Conservation (phyloP, 2,329 filamentous ascomycete genomes). For the Coleophoma cylindrospora region DNA sequence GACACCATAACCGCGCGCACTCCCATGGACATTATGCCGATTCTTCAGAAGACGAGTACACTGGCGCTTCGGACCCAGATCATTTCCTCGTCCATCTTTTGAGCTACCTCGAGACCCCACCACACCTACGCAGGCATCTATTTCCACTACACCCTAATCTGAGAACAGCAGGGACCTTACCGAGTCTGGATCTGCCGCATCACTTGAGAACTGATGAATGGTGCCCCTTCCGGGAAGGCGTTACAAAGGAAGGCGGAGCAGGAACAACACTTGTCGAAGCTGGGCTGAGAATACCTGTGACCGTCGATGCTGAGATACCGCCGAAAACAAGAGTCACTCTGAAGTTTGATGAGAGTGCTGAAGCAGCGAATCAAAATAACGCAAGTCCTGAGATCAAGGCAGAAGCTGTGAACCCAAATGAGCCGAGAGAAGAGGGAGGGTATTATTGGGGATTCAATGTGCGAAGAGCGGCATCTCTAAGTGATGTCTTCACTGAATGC, state of each 20-base stretch:
- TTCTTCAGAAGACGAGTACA: slow-evolving; percentile 40
- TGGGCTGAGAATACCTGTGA: slow-evolving; percentile 48
- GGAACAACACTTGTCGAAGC: slow-evolving; percentile 51
- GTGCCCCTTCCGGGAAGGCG: slow-evolving; percentile 75
- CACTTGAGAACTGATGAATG: slow-evolving; percentile 73
- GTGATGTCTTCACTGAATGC: slow-evolving; percentile 72
- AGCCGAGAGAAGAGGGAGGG: slow-evolving; percentile 68
- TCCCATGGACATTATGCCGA: slow-evolving; percentile 34
- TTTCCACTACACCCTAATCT: slow-evolving; percentile 79
- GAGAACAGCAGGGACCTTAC: slow-evolving; percentile 65
- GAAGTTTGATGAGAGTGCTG: slow-evolving; percentile 46
- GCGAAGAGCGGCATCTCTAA: slow-evolving; percentile 60
- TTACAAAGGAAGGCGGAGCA: slow-evolving; percentile 46
- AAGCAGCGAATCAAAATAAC: slow-evolving; percentile 29
- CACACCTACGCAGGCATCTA: slow-evolving; percentile 70
- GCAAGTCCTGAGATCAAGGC: slow-evolving; percentile 29
- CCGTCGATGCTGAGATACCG: slow-evolving; percentile 45
- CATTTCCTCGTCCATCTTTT: slow-evolving; percentile 78
- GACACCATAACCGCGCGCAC: slow-evolving; percentile 13
- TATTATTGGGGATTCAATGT: slow-evolving; percentile 86
- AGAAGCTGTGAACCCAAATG: slow-evolving; percentile 60
- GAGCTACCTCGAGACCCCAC: slow-evolving; percentile 78
- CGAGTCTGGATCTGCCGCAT: slow-evolving; percentile 79
- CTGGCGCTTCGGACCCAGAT: slow-evolving; percentile 67
- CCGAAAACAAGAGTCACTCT: slow-evolving; percentile 70